Base-by-base conservation (phyloP, 1,284 basidiomycete genomes). In the Peniophora sp. region DNA sequence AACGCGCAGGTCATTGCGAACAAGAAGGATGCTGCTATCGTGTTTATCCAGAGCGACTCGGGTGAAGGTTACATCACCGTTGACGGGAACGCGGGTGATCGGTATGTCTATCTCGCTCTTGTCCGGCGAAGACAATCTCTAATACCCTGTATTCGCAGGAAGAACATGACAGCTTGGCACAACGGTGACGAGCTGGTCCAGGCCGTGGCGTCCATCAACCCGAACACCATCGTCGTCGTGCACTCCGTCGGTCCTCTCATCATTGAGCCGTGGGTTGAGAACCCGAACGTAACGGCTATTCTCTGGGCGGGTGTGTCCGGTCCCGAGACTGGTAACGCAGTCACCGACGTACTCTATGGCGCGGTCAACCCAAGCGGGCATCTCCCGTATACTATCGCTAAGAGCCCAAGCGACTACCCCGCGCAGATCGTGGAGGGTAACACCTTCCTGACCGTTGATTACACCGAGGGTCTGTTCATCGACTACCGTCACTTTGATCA, bases 401-500 rank as follows among this genome's bases (percentile, higher is more conserved):
- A 77, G 61, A 61, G 66, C n/a, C 50, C 66, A 3, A 55, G 55
- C 10, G 81, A 85, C 59, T 84, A 80, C 60, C 64, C 67, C 16
- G 72, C 75, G 8, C 66, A 68, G 22, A 57, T 71, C 10, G 54
- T 61, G 3, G 55, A 55, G 17, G 34, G 27, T 3, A 51, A n/a
- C 12, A 22, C 12, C 44, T 45, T 82, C 49, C 53, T 84, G 48
- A 65, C 67, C 41, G 78, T 47, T 8, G 41, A 35, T 22, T 53
- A 45, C 38, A 24, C 23, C 2, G 36, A 39, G 23, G 38, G 70
- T 3, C 61, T 83, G 39, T 63, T 72, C 52, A 76, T 85, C 52
- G 83, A 85, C 63, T 83, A 81, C 58, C 66, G 78, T 27, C 73
- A 74, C 62, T 82, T 83, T 58, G 66, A 71, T 20, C 72, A 78